Evolutionary conservation across 768 basidiomycete genomes (phyloP), one percentile per base, ranked within the genome.

Genomic region (Aureoboletus auriporus): DNA sequence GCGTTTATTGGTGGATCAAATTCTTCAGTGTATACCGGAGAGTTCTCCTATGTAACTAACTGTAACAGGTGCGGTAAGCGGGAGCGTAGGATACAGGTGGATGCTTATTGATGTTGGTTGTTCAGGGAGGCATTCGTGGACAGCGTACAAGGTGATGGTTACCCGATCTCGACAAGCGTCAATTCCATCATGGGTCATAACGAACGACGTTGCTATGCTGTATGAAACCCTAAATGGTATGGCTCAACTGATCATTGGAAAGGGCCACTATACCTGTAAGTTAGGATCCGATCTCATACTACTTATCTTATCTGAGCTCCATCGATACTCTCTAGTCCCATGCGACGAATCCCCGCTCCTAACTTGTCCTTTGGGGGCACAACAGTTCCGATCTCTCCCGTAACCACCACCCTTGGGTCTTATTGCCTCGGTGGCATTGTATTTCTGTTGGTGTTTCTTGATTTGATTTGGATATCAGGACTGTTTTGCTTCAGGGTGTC

Each of bases 1-100:
- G 59, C 75, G 36, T 71, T 56, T 56, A 41, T 77, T 26, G 75
- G 77, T 30, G 75, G 75, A 42, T 58, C 63, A 23, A 69, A 78
- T 56, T 38, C 58, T 9, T 46, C 56, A 13, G 59, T 68, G 43
- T 76, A 69, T 57, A 63, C 58, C 33, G 74, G 74, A 9, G 48
- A 41, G 2, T 59, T 77, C 47, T 65, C 65, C 6, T 76, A 62
- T 36, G 42, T 39, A 1, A 53, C 58, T 39, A 1, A 53, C 58
- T 1, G 67, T 71, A 2, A 62, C 59, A 10, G n/a, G 50, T 9
- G 14, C 50, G 58, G 68, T 53, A 29, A 64, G 49, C 13, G 14
- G 2, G 6, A 26, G 10, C n/a, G n/a, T n/a, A 1, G 0, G 8
- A 7, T 16, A 13, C 5, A 2, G 2, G 2, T 29, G 9, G 26